These are phyloP conservation scores for Hyaloscypha hepaticicola DNA, from an alignment of 495 filamentous ascomycete genomes.

Conservation along the genomic window DNA sequence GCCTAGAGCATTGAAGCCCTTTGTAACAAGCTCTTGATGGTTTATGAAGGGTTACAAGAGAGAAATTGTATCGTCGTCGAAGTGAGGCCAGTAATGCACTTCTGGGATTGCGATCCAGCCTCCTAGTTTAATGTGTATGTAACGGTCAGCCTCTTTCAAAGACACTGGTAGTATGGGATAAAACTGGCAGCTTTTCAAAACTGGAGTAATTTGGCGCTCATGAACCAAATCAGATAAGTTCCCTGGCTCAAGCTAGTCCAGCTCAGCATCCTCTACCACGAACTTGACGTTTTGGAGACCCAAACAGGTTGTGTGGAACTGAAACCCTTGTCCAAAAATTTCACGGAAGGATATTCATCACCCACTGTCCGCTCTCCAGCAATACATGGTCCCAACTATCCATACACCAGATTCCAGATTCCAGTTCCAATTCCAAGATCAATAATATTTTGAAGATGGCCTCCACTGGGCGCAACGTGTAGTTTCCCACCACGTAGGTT, in stretches of 20 bases:
- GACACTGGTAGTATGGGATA: too few species aligned
- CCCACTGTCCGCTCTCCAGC: constrained; percentile 39
- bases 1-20: constrained; percentile 43
- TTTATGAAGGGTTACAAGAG: constrained; percentile 47
- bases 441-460: constrained; percentile 50
- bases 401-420: constrained; percentile 63
- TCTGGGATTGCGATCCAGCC: constrained; percentile 49
- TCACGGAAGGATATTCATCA: constrained; percentile 53
- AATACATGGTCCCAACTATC: constrained; percentile 53
- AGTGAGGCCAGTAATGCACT: constrained; percentile 36
- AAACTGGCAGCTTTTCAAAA: constrained; percentile 59
- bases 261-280: too few species aligned
- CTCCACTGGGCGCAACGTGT: constrained; percentile 50
- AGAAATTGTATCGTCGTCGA: constrained; percentile 49
- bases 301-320: constrained; percentile 61
- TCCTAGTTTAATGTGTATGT: constrained; percentile 57
- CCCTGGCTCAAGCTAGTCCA: too few species aligned
- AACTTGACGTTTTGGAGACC: too few species aligned
- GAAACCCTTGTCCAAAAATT: constrained; percentile 64
- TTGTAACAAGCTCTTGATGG: constrained; percentile 44
- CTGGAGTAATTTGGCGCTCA: constrained; percentile 50
- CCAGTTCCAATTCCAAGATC: constrained; percentile 66
- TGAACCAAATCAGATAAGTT: constrained; percentile 66
- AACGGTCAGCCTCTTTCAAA: too few species aligned
- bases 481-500: constrained; percentile 46